Base-by-base conservation (phyloP, 495 filamentous ascomycete genomes). In the Pyrenopolyporus hunteri region DNA sequence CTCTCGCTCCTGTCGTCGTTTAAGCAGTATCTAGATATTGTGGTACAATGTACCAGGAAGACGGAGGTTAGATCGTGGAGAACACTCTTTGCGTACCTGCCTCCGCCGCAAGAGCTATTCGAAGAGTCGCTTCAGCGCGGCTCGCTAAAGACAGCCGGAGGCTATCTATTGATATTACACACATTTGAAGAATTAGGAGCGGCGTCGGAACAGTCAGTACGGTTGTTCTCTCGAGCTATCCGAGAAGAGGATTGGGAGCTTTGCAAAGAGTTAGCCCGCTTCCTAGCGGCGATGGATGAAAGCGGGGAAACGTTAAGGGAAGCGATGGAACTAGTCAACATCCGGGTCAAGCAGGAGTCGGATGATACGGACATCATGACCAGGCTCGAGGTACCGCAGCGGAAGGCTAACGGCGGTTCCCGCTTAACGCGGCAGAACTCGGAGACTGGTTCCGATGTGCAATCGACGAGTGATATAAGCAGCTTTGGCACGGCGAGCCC, bases 21-120 rank as follows among this genome's bases (percentile, higher is more conserved):
- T 59, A 87, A 88, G 22, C 80, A 90, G 44, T 98, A 97, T 57
- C 85, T 98, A 25, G 94, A 98, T 69, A 92, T 97, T 52, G 86
- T 99, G 4, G 92, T 99, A 1, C 93, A 96, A 76, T 99, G 95
- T 73, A 97, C 94, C 0, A 88, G 95, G 16, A 98, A 99, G 75
- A 99, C 95, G 0, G 95, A 99, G 65, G 85, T 97, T 5, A 86
- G 93, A 22, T 95, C 89, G 16, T 99, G 95, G 95, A 87, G 88
- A 22, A 96, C 95, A 1, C 81, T 99, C 2, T 98, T 98, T 71
- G 83, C 87, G 7, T 88, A 95, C 65, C 82, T 98, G 1, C 94
- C 95, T 2, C 89, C 92, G 2, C 91, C 94, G 5, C 87, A 91
- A 58, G 88, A 91, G 54, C 82, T 98, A 0, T 99, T 98, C 49